These are phyloP conservation scores for Carex sylvatica DNA, from an alignment of 202 grass and related monocot species.

Conservation along the genomic window DNA sequence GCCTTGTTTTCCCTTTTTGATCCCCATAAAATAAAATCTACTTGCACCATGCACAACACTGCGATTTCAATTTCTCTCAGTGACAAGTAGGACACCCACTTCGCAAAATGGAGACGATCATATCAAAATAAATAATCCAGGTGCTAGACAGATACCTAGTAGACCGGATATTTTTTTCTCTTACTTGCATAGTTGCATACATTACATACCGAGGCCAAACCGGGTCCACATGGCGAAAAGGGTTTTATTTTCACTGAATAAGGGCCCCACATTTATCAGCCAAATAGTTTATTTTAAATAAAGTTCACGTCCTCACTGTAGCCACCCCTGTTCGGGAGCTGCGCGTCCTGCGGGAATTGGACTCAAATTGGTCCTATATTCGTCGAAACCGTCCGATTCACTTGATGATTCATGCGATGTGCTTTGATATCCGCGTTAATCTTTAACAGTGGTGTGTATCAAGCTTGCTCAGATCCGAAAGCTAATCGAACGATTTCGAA, in stretches of 20 bases:
- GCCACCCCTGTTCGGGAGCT: too few relatives aligned
- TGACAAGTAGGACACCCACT: not conserved
- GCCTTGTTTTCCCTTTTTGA: not conserved
- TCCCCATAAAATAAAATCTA: not conserved
- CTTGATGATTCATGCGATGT: too few relatives aligned
- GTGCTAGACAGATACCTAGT: too few relatives aligned
- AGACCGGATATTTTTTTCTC: not conserved
- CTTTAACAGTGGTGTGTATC: too few relatives aligned
- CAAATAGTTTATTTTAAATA: not conserved
- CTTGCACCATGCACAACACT: not conserved
- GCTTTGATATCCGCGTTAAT: too few relatives aligned
- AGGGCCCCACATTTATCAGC: not conserved
- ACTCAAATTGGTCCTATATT: too few relatives aligned
- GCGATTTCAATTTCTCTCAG: not conserved
- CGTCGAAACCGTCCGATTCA: too few relatives aligned
- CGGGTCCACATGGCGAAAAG: not conserved
- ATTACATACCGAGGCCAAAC: not conserved
- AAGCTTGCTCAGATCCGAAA: too few relatives aligned
- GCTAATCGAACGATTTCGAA: too few relatives aligned
- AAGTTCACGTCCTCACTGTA: not conserved
- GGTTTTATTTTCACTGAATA: not conserved
- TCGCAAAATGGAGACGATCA: not conserved
- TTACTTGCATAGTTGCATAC: not conserved
- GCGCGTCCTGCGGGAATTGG: too few relatives aligned
- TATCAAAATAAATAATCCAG: not conserved